phyloP scores from a whole-genome alignment of 2,329 filamentous ascomycete species.

The Xylaria sp. region DNA sequence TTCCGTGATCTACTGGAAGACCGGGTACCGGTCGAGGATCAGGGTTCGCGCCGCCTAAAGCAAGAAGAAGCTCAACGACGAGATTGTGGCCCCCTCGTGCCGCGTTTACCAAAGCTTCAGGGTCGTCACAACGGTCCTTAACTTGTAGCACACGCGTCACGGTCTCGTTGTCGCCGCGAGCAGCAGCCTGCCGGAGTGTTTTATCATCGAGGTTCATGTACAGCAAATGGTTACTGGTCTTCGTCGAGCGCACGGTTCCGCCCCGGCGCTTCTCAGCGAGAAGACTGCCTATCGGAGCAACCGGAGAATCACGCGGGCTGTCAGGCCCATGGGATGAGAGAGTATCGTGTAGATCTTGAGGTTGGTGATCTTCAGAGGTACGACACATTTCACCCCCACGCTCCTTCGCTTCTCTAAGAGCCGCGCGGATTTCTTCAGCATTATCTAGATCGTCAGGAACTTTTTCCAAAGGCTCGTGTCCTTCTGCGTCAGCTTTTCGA shows the following conservation, averaged over 20 bases:
- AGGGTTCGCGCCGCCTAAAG: constrained; percentile 71
- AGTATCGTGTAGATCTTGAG: constrained; percentile 59
- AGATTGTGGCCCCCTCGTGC: constrained; percentile 92
- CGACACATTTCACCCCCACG: constrained; percentile 64
- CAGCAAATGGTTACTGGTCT: constrained; percentile 71
- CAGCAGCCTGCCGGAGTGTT: constrained; percentile 69
- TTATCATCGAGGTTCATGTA: constrained; percentile 73
- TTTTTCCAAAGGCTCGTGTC: constrained; percentile 89
- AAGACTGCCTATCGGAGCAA: constrained; percentile 51
- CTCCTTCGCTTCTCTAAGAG: constrained; percentile 70
- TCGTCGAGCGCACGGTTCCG: constrained; percentile 68
- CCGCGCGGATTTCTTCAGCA: constrained; percentile 79
- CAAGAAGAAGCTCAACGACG: constrained; percentile 81
- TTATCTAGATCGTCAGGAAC: constrained; percentile 80
- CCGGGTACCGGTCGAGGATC: constrained; percentile 75
- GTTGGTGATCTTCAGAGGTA: constrained; percentile 68
- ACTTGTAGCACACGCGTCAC: constrained; percentile 71
- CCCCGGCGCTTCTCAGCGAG: constrained; percentile 59
- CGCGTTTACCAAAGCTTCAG: constrained; percentile 89
- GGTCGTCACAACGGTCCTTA: constrained; percentile 73
- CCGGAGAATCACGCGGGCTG: constrained; percentile 68
- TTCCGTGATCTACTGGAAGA: constrained; percentile 77
- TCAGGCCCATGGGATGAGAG: constrained; percentile 67
- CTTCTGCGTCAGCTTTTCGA: constrained; percentile 88
- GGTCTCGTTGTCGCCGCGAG: constrained; percentile 70